phyloP scores from a whole-genome alignment of 176 grass and related monocot genomes.

The Carex pumila region DNA sequence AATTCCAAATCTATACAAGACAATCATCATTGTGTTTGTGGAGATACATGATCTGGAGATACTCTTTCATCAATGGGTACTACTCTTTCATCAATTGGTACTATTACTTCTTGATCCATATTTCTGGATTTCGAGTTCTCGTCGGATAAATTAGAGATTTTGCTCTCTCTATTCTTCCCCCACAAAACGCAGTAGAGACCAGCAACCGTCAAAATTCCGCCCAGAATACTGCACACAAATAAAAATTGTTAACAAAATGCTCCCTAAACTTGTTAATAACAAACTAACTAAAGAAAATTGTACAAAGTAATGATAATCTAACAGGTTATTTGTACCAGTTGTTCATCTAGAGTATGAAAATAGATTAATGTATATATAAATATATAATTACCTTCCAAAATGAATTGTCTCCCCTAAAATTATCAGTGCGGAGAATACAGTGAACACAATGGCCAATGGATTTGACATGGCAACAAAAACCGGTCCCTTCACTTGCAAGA shows the following conservation, averaged over 20 bases:
- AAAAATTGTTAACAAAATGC: not conserved
- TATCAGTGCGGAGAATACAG: slow-evolving; percentile 33
- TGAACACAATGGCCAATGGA: slow-evolving; percentile 34
- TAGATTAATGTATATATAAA: not conserved
- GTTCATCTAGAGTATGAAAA: not conserved
- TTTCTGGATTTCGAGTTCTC: not conserved
- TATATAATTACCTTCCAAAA: slow-evolving; percentile 34
- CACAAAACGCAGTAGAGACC: slow-evolving; percentile 60
- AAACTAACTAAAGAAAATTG: too few relatives aligned
- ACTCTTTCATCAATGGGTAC: not conserved
- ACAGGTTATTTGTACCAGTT: not conserved
- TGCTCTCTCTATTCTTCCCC: slow-evolving; percentile 45
- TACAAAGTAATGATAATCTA: not conserved
- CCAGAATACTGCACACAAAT: slow-evolving; percentile 40
- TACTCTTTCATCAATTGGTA: not conserved
- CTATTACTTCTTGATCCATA: not conserved
- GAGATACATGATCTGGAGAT: not conserved
- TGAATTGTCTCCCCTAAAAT: slow-evolving; percentile 34
- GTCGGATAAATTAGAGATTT: not conserved
- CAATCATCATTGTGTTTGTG: not conserved
- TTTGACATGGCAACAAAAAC: slow-evolving; percentile 41
- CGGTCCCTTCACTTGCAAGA: slow-evolving; percentile 34
- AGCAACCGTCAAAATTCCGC: slow-evolving; percentile 42
- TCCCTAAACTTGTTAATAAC: not conserved
- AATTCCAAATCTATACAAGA: not conserved